Evolutionary conservation across 2,329 filamentous ascomycete species (phyloP).

Genomic region (Aspergillus neoniger): DNA sequence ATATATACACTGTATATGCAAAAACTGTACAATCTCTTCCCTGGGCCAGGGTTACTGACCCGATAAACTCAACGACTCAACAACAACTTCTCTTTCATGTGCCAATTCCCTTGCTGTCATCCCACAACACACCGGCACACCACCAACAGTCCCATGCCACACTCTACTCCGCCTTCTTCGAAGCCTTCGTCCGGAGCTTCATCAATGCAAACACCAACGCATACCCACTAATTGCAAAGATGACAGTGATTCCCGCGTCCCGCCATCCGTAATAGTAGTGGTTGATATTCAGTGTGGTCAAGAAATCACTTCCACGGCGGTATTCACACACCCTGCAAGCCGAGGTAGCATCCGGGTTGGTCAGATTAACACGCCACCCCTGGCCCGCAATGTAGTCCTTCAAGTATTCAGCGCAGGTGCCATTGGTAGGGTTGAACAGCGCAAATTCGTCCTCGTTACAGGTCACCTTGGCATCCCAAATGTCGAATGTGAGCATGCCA

Average conservation of each 20-base stretch:
- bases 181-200: constrained; percentile 41
- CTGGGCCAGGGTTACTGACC: background rate
- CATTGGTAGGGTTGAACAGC: constrained; percentile 43
- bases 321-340: constrained; percentile 66
- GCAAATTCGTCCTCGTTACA: constrained; percentile 55
- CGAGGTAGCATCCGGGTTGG: constrained; percentile 60
- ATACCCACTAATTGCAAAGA: constrained; percentile 60
- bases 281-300: constrained; percentile 60
- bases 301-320: constrained; percentile 59
- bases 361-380: constrained; percentile 54
- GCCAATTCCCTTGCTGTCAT: too few species aligned
- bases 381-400: constrained; percentile 49
- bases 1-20: background rate
- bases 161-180: constrained; percentile 40
- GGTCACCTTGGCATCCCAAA: constrained; percentile 51
- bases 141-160: too few species aligned
- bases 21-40: background rate
- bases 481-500: constrained; percentile 55
- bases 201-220: constrained; percentile 47
- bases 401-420: constrained; percentile 61
- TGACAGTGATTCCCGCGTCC: constrained; percentile 60
- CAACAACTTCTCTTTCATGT: too few species aligned
- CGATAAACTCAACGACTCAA: background rate
- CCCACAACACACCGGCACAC: too few species aligned
- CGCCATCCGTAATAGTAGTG: constrained; percentile 68